Percentiles rank a stretch among this genome's conserved stretches.
These are phyloP conservation scores for Arthrobotrys conoides DNA, from an alignment of 2,329 filamentous ascomycete species.

Conservation along the genomic window DNA sequence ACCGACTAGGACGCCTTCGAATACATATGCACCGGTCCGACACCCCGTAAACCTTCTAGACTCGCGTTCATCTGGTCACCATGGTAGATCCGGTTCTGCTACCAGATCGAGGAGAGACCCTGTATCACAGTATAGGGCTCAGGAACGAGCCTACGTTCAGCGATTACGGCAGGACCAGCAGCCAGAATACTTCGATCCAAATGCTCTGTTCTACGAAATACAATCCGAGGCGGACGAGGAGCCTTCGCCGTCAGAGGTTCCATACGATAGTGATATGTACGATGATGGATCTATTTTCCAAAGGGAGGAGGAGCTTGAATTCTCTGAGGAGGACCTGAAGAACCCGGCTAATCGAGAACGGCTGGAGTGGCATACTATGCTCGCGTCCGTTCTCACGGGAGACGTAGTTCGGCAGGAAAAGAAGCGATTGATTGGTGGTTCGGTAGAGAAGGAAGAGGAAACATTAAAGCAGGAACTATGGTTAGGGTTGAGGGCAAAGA, in stretches of 20 bases:
- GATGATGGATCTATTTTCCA: slow-evolving; percentile 75
- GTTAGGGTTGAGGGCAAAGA: slow-evolving; percentile 86
- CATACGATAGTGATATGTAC: slow-evolving; percentile 85
- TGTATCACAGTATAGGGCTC: slow-evolving; percentile 81
- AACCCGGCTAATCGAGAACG: slow-evolving; percentile 90
- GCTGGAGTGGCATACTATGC: slow-evolving; percentile 98
- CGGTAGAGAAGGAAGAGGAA: slow-evolving; percentile 73
- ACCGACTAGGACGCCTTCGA: slow-evolving; percentile 81
- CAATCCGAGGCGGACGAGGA: slow-evolving; percentile 93
- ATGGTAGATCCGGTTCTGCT: slow-evolving; percentile 71
- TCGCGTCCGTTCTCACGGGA: slow-evolving; percentile 93
- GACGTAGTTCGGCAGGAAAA: slow-evolving; percentile 99
- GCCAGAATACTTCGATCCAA: slow-evolving; percentile 77
- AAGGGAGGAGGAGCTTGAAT: slow-evolving; percentile 84
- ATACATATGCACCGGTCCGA: slow-evolving; percentile 78
- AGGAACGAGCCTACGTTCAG: slow-evolving; percentile 95
- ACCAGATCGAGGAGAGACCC: slow-evolving; percentile 74
- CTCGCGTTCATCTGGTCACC: slow-evolving; percentile 66
- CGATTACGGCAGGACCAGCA: slow-evolving; percentile 84
- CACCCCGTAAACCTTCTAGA: slow-evolving; percentile 67
- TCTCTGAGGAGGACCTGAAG: slow-evolving; percentile 88
- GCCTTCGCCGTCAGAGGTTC: slow-evolving; percentile 85
- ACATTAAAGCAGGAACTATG: slow-evolving; percentile 79
- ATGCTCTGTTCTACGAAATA: slow-evolving; percentile 72
- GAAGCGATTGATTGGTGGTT: slow-evolving; percentile 87